A percentile compares a stretch with the other conserved stretches of the same genome.
phyloP scores from a whole-genome alignment of 179 eudicot genomes.

The Amaranthus tricolor region DNA sequence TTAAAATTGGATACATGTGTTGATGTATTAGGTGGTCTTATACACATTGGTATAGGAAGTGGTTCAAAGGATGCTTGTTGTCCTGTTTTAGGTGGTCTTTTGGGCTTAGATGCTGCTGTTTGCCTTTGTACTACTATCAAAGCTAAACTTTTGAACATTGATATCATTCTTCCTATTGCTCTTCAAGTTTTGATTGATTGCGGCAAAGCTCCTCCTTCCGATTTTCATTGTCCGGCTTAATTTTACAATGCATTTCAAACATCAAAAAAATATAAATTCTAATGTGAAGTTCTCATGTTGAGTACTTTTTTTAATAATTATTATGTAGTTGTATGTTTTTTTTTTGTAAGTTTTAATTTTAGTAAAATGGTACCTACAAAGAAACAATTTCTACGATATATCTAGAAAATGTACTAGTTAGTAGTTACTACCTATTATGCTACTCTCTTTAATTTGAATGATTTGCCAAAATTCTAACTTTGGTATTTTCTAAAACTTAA shows the following conservation, averaged over 20 bases:
- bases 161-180: conserved; percentile 26
- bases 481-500: too few relatives aligned
- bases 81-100: conserved; percentile 56
- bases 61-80: conserved; percentile 51
- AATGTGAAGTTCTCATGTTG: too few relatives aligned
- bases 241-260: neutral
- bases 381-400: too few relatives aligned
- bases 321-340: too few relatives aligned
- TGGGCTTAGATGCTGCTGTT: conserved; percentile 62
- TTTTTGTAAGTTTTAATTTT: too few relatives aligned
- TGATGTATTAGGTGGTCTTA: conserved; percentile 60
- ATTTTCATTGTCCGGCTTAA: conserved; percentile 27
- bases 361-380: too few relatives aligned
- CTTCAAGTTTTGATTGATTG: conserved; percentile 32
- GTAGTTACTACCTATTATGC: too few relatives aligned
- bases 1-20: conserved; percentile 60
- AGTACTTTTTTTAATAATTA: too few relatives aligned
- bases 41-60: conserved; percentile 60
- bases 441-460: too few relatives aligned
- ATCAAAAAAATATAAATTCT: too few relatives aligned
- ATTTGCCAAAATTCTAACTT: too few relatives aligned
- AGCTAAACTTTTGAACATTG: conserved; percentile 40
- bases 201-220: conserved; percentile 26
- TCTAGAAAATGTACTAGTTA: too few relatives aligned
- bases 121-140: conserved; percentile 71